Percentiles rank a stretch among this genome's conserved stretches.
Conservation (phyloP, 1,139 yeast genomes). For the Sugiyamaella xylanicola region DNA sequence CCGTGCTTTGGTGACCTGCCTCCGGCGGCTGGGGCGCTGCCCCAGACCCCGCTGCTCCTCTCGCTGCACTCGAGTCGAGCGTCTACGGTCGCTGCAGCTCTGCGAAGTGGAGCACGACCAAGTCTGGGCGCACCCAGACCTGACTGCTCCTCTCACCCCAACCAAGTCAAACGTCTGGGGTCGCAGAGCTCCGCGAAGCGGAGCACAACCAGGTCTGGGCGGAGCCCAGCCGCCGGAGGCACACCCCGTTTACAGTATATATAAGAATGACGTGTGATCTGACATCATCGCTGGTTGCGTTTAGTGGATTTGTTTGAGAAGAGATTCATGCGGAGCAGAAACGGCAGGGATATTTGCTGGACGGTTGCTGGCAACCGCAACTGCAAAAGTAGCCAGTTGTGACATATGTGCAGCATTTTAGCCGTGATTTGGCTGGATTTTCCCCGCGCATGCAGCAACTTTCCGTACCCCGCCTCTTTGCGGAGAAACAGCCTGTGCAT, state of each 20-base stretch:
- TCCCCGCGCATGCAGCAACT: background rate
- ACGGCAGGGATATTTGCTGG: background rate
- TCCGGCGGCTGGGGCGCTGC: constrained; percentile 3
- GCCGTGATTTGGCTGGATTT: background rate
- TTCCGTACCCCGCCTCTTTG: background rate
- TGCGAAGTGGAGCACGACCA: background rate
- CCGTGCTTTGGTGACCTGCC: background rate
- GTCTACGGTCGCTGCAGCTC: too few species aligned
- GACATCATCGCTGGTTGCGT: background rate
- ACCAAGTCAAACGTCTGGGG: too few species aligned
- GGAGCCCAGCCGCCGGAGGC: background rate
- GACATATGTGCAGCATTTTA: background rate
- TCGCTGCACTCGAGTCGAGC: background rate
- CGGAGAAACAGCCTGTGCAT: background rate
- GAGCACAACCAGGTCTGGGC: background rate
- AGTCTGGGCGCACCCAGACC: background rate
- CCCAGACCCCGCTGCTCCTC: constrained; percentile 1
- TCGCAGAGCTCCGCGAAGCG: too few species aligned
- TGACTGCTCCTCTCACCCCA: background rate
- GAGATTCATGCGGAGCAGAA: background rate
- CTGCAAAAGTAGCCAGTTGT: background rate
- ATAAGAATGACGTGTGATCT: background rate
- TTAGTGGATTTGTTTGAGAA: background rate
- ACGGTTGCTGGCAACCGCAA: background rate
- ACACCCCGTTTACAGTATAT: background rate